Percentiles rank a stretch among this genome's conserved stretches.
These are phyloP conservation scores for Talaromyces thailandensis DNA, from an alignment of 495 filamentous ascomycete genomes.

Conservation along the genomic window DNA sequence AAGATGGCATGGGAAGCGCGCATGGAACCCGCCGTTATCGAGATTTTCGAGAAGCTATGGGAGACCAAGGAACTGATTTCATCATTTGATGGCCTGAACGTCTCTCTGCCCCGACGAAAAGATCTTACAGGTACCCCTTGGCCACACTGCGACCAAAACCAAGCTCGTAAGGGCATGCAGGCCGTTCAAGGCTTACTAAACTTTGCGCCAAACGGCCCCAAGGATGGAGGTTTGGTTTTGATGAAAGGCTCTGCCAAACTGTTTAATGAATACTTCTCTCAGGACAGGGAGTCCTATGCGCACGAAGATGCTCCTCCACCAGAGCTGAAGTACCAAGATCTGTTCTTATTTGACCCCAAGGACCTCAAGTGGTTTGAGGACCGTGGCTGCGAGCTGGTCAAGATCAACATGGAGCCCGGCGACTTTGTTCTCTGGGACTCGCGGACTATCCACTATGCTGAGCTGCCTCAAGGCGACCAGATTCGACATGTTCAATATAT, in stretches of 20 bases:
- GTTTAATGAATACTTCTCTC: slow-evolving; percentile 26
- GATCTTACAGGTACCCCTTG: slow-evolving; percentile 23
- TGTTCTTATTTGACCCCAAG: slow-evolving; percentile 23
- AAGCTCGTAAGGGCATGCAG: slow-evolving; percentile 26
- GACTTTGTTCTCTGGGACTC: slow-evolving; percentile 36
- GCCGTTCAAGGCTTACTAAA: slow-evolving; percentile 30
- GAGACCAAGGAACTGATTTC: slow-evolving; percentile 27
- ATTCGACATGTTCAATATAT: slow-evolving; percentile 27
- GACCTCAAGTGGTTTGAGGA: slow-evolving; percentile 33
- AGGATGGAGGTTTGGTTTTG: slow-evolving; percentile 31
- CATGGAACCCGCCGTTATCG: slow-evolving; percentile 29
- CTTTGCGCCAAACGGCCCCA: slow-evolving; percentile 28
- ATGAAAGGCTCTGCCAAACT: slow-evolving; percentile 31
- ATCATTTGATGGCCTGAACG: slow-evolving; percentile 32
- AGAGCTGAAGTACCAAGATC: slow-evolving; percentile 23
- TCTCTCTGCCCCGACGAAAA: slow-evolving; percentile 22
- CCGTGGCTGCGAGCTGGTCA: slow-evolving; percentile 26
- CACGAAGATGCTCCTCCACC: slow-evolving; percentile 27
- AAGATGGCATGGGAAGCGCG: slow-evolving; percentile 26
- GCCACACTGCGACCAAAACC: slow-evolving; percentile 34
- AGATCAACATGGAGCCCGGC: slow-evolving; percentile 29
- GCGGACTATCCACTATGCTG: slow-evolving; percentile 31
- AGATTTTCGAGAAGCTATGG: slow-evolving; percentile 31
- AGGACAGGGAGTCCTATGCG: slow-evolving; percentile 17
- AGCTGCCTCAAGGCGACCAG: slow-evolving; percentile 24